Conservation (phyloP, 2,329 filamentous ascomycete genomes). For the Westerdykella aurantiaca region DNA sequence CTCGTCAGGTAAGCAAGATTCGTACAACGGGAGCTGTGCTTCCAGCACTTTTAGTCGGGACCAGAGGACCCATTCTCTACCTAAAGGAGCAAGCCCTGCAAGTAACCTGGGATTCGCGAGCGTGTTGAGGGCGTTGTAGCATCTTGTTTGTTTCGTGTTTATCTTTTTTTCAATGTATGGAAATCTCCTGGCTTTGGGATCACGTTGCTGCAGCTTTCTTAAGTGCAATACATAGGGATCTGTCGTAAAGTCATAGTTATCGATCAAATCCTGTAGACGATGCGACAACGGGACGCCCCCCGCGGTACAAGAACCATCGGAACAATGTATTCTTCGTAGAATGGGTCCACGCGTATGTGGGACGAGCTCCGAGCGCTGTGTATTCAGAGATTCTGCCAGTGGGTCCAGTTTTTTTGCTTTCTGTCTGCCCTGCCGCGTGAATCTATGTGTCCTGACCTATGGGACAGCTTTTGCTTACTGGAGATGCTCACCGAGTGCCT, state of each 20-base stretch:
- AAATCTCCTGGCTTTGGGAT: too few species aligned
- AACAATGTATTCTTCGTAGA: slow-evolving; percentile 40
- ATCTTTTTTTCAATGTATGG: slow-evolving; percentile 22
- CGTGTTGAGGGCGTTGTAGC: slow-evolving; percentile 18
- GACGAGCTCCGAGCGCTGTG: slow-evolving; percentile 65
- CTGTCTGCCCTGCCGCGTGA: slow-evolving; percentile 27
- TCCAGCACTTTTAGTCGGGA: slow-evolving; percentile 21
- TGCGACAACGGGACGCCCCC: slow-evolving; percentile 11
- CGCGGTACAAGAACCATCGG: slow-evolving; percentile 10
- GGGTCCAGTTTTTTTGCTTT: slow-evolving; percentile 69
- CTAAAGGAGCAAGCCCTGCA: too few species aligned
- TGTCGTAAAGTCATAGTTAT: slow-evolving; percentile 28
- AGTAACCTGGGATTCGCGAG: too few species aligned
- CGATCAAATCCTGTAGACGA: slow-evolving; percentile 14
- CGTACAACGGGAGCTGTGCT: too few species aligned
- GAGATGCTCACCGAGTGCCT: slow-evolving; percentile 45
- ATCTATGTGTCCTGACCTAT: background rate
- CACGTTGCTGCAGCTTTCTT: slow-evolving; percentile 13
- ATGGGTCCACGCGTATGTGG: slow-evolving; percentile 61
- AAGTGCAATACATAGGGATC: slow-evolving; percentile 40
- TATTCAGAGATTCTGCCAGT: slow-evolving; percentile 61
- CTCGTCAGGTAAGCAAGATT: slow-evolving; percentile 19
- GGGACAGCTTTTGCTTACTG: slow-evolving; percentile 31
- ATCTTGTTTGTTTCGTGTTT: slow-evolving; percentile 35
- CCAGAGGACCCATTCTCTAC: too few species aligned